Percentiles rank a stretch among this genome's conserved stretches.
Evolutionary conservation across 495 filamentous ascomycete genomes (phyloP).

Genomic region (Trichoderma orchidacearum): DNA sequence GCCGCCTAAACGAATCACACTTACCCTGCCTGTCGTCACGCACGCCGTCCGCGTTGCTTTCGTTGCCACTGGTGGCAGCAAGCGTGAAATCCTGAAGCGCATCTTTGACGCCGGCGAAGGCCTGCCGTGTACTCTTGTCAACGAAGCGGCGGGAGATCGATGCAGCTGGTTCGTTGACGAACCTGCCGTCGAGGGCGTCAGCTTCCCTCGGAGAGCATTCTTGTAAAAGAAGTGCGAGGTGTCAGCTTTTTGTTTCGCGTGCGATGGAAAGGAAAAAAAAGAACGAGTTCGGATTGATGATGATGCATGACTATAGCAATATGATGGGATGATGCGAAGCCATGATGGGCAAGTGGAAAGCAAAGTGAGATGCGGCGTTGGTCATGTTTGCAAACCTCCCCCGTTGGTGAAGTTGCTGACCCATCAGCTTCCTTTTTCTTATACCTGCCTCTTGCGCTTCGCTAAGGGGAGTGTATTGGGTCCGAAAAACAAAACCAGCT

Average conservation of each 20-base stretch:
- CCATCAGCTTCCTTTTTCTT: too few relatives aligned
- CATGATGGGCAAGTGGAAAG: neutral
- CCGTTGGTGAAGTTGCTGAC: too few relatives aligned
- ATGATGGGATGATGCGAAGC: neutral
- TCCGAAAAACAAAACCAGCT: too few relatives aligned
- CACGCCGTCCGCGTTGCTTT: conserved; percentile 78
- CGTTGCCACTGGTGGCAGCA: conserved; percentile 75
- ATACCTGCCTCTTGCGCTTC: too few relatives aligned
- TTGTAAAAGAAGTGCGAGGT: conserved; percentile 11
- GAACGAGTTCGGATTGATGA: neutral
- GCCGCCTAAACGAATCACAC: conserved; percentile 76
- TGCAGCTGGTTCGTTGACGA: conserved; percentile 92
- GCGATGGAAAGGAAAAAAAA: neutral
- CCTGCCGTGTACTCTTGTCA: conserved; percentile 78
- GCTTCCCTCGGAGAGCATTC: conserved; percentile 53
- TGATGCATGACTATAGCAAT: neutral
- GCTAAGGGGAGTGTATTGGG: too few relatives aligned
- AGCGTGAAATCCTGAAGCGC: conserved; percentile 81
- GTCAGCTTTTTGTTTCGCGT: neutral
- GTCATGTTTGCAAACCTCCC: too few relatives aligned
- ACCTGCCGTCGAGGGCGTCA: conserved; percentile 68
- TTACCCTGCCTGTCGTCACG: conserved; percentile 78
- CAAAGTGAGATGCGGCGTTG: neutral
- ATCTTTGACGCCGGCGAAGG: conserved; percentile 75
- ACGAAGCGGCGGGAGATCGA: conserved; percentile 65